These are phyloP conservation scores for Starmerella asiatica DNA, from an alignment of 805 yeast genomes.

Conservation along the genomic window DNA sequence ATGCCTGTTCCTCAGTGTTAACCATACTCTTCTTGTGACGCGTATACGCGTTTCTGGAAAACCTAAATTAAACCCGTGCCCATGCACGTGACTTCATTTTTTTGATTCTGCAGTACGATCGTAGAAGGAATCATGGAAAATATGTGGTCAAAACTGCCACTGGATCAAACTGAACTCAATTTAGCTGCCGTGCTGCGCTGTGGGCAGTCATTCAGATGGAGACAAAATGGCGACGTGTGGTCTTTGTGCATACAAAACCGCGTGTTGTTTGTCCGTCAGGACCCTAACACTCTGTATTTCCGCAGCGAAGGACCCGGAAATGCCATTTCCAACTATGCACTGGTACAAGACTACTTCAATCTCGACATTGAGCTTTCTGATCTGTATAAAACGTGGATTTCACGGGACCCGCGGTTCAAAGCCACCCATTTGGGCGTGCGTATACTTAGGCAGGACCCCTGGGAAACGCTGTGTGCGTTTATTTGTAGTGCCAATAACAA, in stretches of 20 bases:
- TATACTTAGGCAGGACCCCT: constrained; percentile 84
- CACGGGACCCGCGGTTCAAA: constrained; percentile 23
- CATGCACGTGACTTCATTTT: no score
- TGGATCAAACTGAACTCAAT: constrained; percentile 35
- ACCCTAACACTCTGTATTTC: constrained; percentile 38
- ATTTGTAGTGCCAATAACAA: constrained; percentile 95
- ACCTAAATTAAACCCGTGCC: no score
- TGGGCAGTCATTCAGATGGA: constrained; percentile 82
- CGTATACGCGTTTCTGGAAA: no score
- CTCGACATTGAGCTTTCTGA: constrained; percentile 40
- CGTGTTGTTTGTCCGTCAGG: constrained; percentile 55
- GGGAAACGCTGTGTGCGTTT: constrained; percentile 85
- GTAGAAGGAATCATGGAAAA: no score
- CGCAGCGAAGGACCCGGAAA: constrained; percentile 24
- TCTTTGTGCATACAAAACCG: constrained; percentile 38
- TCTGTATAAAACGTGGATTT: constrained; percentile 53
- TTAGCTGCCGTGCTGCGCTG: constrained; percentile 57
- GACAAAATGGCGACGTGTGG: constrained; percentile 43
- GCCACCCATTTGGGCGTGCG: constrained; percentile 49
- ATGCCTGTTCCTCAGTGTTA: constrained; percentile 59
- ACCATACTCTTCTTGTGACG: constrained; percentile 1
- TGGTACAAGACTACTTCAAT: constrained; percentile 59
- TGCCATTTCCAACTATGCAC: constrained; percentile 22
- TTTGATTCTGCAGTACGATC: no score
- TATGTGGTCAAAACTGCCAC: constrained; percentile 21